Evolutionary conservation across 345 rosid species (phyloP).

Genomic region (Eucalyptus marginata): DNA sequence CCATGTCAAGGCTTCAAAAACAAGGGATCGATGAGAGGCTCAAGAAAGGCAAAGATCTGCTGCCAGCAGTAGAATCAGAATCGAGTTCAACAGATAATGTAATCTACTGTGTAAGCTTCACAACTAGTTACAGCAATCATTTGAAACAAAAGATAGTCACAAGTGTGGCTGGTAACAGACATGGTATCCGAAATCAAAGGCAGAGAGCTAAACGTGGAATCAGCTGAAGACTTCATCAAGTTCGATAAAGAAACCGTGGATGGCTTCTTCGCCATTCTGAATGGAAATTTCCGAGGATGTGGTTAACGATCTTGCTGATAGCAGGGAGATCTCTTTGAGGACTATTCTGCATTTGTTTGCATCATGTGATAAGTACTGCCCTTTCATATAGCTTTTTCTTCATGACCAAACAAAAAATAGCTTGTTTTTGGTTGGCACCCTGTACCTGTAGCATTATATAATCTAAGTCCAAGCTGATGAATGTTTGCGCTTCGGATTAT

Average conservation of each 20-base stretch:
- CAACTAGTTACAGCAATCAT: constrained; percentile 24
- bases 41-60: constrained; percentile 27
- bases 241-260: constrained; percentile 39
- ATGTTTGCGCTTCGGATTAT: constrained; percentile 17
- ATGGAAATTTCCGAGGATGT: constrained; percentile 58
- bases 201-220: constrained; percentile 70
- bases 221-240: constrained; percentile 54
- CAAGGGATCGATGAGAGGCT: constrained; percentile 61
- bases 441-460: not conserved
- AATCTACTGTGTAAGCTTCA: constrained; percentile 26
- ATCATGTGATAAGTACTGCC: constrained; percentile 45
- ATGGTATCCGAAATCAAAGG: constrained; percentile 86
- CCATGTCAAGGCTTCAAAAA: constrained; percentile 34
- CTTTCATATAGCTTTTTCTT: too few species aligned
- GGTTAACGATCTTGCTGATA: constrained; percentile 51
- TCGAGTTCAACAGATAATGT: constrained; percentile 17
- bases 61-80: constrained; percentile 58
- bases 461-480: too few species aligned
- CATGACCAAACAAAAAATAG: not conserved
- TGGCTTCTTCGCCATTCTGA: constrained; percentile 69
- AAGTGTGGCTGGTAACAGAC: constrained; percentile 22
- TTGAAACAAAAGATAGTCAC: not conserved
- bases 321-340: constrained; percentile 47
- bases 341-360: constrained; percentile 61
- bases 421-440: not conserved